Evolutionary conservation across 257 asterid species (phyloP).

Genomic region (Lavandula angustifolia): DNA sequence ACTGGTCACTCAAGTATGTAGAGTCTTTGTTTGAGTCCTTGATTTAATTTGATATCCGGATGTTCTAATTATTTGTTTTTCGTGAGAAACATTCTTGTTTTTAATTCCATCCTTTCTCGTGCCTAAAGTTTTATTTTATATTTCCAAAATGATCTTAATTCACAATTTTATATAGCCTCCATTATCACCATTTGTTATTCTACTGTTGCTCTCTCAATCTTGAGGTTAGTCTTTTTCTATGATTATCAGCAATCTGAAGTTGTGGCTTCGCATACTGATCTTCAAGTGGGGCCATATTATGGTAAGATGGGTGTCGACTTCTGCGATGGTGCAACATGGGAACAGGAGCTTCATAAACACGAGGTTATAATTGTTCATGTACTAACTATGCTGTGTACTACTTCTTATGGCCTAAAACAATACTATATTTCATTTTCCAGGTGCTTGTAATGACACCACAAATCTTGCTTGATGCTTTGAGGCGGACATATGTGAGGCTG

Average conservation of each 20-base stretch:
- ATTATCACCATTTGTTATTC: neutral
- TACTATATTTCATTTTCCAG: slow-evolving; percentile 45
- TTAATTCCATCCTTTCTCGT: neutral
- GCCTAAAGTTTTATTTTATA: too few species aligned
- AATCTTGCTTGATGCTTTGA: slow-evolving; percentile 72
- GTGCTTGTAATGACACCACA: slow-evolving; percentile 94
- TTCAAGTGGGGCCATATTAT: slow-evolving; percentile 69
- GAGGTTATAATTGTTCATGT: slow-evolving; percentile 45
- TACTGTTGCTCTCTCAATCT: neutral
- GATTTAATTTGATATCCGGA: neutral
- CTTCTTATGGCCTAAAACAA: slow-evolving; percentile 16
- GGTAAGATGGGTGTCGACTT: slow-evolving; percentile 80
- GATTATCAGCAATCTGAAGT: slow-evolving; percentile 65
- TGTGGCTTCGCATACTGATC: slow-evolving; percentile 55
- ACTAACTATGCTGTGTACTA: neutral
- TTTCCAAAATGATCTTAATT: neutral
- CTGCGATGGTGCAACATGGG: slow-evolving; percentile 74
- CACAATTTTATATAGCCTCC: neutral
- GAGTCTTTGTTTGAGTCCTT: neutral
- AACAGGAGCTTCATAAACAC: slow-evolving; percentile 36
- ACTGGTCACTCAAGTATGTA: slow-evolving; percentile 66
- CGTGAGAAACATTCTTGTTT: neutral
- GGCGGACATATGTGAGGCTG: slow-evolving; percentile 56
- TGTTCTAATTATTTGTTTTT: neutral
- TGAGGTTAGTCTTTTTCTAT: slow-evolving; percentile 22